phyloP scores from a whole-genome alignment of 1,139 yeast genomes.

The Debaryomyces sp. region DNA sequence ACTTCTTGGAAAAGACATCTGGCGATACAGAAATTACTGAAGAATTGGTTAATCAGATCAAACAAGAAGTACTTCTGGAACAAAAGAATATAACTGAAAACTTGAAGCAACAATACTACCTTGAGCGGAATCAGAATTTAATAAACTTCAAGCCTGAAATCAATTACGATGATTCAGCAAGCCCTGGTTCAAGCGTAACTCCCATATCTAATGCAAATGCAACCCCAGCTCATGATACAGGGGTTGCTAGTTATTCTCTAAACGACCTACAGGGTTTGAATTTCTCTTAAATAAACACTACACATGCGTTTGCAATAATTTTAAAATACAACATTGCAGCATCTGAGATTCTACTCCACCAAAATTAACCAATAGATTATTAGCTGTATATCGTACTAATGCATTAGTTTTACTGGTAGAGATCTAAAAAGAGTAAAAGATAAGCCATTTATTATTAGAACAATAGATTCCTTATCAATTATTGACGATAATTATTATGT shows the following conservation, averaged over 20 bases:
- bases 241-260: neutral
- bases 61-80: conserved; percentile 21
- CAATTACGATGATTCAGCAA: neutral
- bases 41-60: conserved; percentile 14
- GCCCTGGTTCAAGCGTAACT: neutral
- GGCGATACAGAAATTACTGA: conserved; percentile 15
- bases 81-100: conserved; percentile 15
- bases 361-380: neutral
- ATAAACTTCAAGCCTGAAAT: neutral
- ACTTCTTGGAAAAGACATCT: conserved; percentile 18
- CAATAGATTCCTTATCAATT: neutral
- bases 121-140: neutral
- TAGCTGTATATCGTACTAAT: neutral
- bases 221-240: neutral
- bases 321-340: neutral
- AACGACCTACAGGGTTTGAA: conserved; percentile 3
- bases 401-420: neutral
- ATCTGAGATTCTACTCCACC: neutral
- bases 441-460: neutral
- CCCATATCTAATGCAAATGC: neutral
- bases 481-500: neutral
- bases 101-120: neutral
- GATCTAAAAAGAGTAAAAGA: neutral
- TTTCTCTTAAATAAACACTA: neutral
- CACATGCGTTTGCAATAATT: neutral